Evolutionary conservation across 805 yeast genomes (phyloP).

Genomic region (Monosporozyma aquatica): DNA sequence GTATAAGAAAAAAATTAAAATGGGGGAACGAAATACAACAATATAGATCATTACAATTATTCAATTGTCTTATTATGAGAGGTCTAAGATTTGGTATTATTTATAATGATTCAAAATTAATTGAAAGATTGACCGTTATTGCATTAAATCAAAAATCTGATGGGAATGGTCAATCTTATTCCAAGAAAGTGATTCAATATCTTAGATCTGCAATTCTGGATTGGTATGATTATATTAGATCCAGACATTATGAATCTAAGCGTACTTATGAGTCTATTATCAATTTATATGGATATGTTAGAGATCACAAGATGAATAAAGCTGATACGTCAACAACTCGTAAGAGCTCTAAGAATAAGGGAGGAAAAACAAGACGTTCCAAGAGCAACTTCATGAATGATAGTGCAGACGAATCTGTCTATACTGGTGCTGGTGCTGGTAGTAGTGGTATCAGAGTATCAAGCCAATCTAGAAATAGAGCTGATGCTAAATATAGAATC

Average conservation of each 20-base stretch:
- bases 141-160: constrained; percentile 14
- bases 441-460: constrained; percentile 12
- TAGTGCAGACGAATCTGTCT: constrained; percentile 38
- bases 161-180: constrained; percentile 19
- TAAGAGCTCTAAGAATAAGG: not conserved
- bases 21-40: constrained; percentile 67
- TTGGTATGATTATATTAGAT: constrained; percentile 50
- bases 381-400: constrained; percentile 45
- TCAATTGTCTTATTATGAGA: constrained; percentile 45
- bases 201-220: constrained; percentile 42
- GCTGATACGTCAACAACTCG: not conserved
- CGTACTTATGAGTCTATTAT: not conserved
- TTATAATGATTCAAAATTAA: constrained; percentile 59
- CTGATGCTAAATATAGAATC: constrained; percentile 38
- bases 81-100: constrained; percentile 33
- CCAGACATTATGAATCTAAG: constrained; percentile 30
- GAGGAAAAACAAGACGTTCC: constrained; percentile 30
- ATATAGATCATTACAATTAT: constrained; percentile 51
- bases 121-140: constrained; percentile 46
- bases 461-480: constrained; percentile 10
- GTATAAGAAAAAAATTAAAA: constrained; percentile 79
- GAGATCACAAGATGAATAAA: constrained; percentile 11
- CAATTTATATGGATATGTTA: constrained; percentile 14
- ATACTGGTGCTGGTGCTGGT: constrained; percentile 23
- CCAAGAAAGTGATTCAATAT: constrained; percentile 36